Conservation (phyloP, 169 alveolate species). For the Sarcocystis neurona region DNA sequence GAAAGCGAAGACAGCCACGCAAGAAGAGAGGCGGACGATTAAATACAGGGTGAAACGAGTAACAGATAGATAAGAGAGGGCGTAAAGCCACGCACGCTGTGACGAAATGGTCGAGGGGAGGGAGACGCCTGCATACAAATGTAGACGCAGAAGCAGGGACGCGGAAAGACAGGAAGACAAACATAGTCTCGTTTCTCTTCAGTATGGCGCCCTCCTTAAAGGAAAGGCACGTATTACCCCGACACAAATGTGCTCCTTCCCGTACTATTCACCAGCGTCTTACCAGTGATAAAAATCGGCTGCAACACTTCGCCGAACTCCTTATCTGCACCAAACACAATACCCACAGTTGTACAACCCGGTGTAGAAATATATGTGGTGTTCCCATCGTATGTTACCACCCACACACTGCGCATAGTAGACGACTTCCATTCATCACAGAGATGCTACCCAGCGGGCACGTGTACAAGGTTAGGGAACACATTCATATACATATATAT, state of each 20-base stretch:
- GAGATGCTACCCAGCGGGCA: not conserved
- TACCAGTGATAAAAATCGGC: slow-evolving; percentile 65
- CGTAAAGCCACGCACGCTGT: no score
- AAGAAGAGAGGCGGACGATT: no score
- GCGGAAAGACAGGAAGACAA: not conserved
- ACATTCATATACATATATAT: not conserved
- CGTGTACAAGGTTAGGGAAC: not conserved
- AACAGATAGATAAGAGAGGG: no score
- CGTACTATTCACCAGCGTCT: not conserved
- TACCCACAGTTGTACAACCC: no score
- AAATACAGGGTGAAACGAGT: no score
- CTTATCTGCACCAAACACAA: slow-evolving; percentile 42
- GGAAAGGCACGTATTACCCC: no score
- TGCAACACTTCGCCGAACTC: slow-evolving; percentile 63
- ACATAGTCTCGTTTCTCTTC: no score
- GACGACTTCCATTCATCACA: not conserved
- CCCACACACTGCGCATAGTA: not conserved
- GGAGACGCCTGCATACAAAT: no score
- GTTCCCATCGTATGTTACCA: not conserved
- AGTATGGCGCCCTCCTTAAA: no score
- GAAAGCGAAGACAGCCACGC: no score
- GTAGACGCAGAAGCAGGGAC: not conserved
- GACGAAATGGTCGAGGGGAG: no score
- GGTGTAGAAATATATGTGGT: not conserved
- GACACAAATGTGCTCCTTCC: no score